Base-by-base conservation (phyloP, 345 rosid genomes). In the Clarkia xantiana region DNA sequence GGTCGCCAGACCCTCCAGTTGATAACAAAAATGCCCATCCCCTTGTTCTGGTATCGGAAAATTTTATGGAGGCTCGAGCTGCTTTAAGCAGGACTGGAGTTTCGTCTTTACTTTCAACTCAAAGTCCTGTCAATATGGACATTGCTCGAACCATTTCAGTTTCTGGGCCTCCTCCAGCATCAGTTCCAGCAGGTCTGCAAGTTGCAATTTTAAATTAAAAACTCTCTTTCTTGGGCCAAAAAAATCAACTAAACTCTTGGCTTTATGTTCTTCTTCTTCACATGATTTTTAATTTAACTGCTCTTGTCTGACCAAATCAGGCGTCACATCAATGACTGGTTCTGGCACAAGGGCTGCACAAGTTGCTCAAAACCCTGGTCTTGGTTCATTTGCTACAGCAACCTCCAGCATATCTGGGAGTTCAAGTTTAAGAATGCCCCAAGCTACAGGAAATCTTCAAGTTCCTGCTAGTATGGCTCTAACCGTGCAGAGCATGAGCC, bases 41-140 rank as follows among this genome's bases (percentile, higher is more conserved):
- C 71, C 96, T 91, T 69, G 75, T 82, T 62, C 72, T 91, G 42
- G 81, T 91, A 66, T 80, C 98, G 13, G 95, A 84, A 56, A 80
- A 70, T 55, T 91, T 91, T 70, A 68, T 79, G 77, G 97, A 86
- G 76, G 98, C 96, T 45, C 74, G 83, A 63, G 72, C 84, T 65
- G 84, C 94, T 70, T 75, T 91, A 60, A 81, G 86, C 70, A 73
- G 71, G 57, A 59, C 90, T 55, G 87, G 85, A 65, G 69, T 61
- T 59, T 42, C 85, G 56, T 79, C 59, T 75, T 60, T 86, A 68
- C 57, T 81, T 50, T 57, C 84, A 51, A 84, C 61, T 58, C 93
- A 75, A 64, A 78, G 82, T 71, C 77, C 96, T 46, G 69, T 81
- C 23, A 91, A 91, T 70, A 62, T 78, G 79, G 98, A 81, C 77